phyloP scores from a whole-genome alignment of 495 filamentous ascomycete genomes.

The Neurospora tetraspora region DNA sequence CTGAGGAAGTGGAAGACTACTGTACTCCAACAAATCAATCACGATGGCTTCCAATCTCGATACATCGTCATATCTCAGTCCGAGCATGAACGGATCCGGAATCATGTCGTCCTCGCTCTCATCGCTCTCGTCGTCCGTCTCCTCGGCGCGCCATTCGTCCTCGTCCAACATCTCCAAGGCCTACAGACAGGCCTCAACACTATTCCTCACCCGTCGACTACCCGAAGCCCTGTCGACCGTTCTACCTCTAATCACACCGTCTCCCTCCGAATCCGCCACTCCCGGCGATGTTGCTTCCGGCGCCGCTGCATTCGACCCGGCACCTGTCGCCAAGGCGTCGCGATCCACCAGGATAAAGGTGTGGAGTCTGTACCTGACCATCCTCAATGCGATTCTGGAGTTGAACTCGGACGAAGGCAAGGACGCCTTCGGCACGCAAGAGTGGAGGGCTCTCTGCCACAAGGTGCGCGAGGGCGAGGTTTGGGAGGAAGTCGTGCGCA shows the following conservation, averaged over 20 bases:
- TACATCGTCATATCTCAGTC: slow-evolving; percentile 1
- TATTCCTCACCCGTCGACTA: slow-evolving; percentile 86
- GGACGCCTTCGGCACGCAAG: slow-evolving; percentile 66
- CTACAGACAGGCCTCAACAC: slow-evolving; percentile 80
- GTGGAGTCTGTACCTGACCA: slow-evolving; percentile 92
- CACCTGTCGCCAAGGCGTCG: slow-evolving; percentile 64
- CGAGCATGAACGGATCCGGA: slow-evolving; percentile 11
- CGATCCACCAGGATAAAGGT: slow-evolving; percentile 79
- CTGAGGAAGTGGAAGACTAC: not conserved
- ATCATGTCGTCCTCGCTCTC: slow-evolving; percentile 38
- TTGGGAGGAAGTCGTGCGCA: slow-evolving; percentile 84
- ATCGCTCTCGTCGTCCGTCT: slow-evolving; percentile 31
- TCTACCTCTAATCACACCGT: slow-evolving; percentile 60
- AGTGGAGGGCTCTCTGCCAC: slow-evolving; percentile 69
- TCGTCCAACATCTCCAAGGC: slow-evolving; percentile 64
- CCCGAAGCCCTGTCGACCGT: slow-evolving; percentile 79
- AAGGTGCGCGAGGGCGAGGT: slow-evolving; percentile 78
- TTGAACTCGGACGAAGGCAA: slow-evolving; percentile 86
- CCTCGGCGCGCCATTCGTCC: slow-evolving; percentile 45
- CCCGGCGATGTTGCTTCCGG: slow-evolving; percentile 20
- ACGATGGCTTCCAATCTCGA: not conserved
- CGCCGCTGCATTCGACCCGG: slow-evolving; percentile 30
- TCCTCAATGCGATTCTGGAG: slow-evolving; percentile 83
- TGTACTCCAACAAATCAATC: not conserved
- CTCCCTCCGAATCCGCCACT: slow-evolving; percentile 8